Conservation (phyloP, 441 rosid genomes). For the Biscutella laevigata region DNA sequence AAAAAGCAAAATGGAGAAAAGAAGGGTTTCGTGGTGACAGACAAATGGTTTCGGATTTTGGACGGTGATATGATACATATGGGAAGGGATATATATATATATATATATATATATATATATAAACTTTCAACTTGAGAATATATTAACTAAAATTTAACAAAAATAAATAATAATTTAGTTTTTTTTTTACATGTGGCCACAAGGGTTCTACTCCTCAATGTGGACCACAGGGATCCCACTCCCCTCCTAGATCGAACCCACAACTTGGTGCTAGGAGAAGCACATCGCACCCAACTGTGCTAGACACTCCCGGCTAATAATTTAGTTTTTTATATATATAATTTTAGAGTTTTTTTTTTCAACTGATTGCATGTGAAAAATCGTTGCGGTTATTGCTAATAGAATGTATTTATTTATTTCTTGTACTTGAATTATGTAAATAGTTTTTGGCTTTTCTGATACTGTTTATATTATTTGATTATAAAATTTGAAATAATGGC, state of each 20-base stretch:
- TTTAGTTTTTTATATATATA: too few species aligned
- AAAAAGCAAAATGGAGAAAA: not conserved
- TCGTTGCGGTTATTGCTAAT: not conserved
- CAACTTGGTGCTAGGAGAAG: too few species aligned
- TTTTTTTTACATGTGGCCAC: too few species aligned
- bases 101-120: not conserved
- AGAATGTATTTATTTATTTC: not conserved
- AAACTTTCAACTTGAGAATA: not conserved
- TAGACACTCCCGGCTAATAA: too few species aligned
- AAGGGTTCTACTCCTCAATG: too few species aligned
- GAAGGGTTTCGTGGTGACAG: conserved; percentile 20
- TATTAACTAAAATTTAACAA: too few species aligned
- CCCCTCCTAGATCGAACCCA: too few species aligned
- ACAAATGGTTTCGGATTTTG: conserved; percentile 9
- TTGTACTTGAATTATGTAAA: not conserved
- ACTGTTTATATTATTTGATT: too few species aligned
- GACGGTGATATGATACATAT: conserved; percentile 16
- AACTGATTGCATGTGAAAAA: not conserved
- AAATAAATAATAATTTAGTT: too few species aligned
- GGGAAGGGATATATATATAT: not conserved
- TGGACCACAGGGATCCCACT: too few species aligned
- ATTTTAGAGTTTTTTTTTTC: not conserved
- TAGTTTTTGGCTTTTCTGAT: conserved; percentile 6
- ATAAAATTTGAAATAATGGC: too few species aligned
- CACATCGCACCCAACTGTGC: too few species aligned